Evolutionary conservation across 2,329 filamentous ascomycete genomes (phyloP), one percentile per base, ranked within the genome.

Genomic region (Aspergillus amoenus): DNA sequence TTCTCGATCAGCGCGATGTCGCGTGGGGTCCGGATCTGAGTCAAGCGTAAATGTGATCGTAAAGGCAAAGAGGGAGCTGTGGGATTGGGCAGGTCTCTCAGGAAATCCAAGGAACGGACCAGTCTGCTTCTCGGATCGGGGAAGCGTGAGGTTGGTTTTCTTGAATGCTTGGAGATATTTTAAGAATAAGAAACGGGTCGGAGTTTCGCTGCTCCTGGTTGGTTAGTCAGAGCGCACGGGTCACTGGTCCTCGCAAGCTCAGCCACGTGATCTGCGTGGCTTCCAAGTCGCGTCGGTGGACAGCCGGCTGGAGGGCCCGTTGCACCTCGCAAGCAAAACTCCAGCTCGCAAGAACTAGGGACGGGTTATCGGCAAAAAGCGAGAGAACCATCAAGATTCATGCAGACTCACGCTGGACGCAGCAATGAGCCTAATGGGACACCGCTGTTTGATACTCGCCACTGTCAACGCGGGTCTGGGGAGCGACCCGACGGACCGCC

Each of bases 1-100:
- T 45, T 32, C 43, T 45, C 13, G 43, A 24, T 8, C 11, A 6
- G 43, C 3, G 37, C 34, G 47, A 39, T 41, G 47, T 40, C 18
- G 46, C 47, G 47, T 50, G 47, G 47, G 47, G 47, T 50, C 47
- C 47, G 37, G 15, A 41, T 41, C 30, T 40, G 22, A 41, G 47
- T 41, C 46, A 49, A 49, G 7, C 27, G 34, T 22, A 50, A 39
- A 50, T 8, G 17, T 15, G 30, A 45, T 8, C 27, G 27, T 11
- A 30, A 30, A 9, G 27, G 34, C 15, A 18, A 30, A 40, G 9
- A 27, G 32, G 17, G 12, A 34, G 7, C 18, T 17, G 13, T 18
- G 44, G 9, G 27, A 30, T 9, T 30, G 27, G 27, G 8, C 9
- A 30, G 27, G 27, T 30, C 27, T 30, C 27, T 30, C 27, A 4